Evolutionary conservation across 208 protist genomes (phyloP).

Genomic region (Trypanosoma grayi): DNA sequence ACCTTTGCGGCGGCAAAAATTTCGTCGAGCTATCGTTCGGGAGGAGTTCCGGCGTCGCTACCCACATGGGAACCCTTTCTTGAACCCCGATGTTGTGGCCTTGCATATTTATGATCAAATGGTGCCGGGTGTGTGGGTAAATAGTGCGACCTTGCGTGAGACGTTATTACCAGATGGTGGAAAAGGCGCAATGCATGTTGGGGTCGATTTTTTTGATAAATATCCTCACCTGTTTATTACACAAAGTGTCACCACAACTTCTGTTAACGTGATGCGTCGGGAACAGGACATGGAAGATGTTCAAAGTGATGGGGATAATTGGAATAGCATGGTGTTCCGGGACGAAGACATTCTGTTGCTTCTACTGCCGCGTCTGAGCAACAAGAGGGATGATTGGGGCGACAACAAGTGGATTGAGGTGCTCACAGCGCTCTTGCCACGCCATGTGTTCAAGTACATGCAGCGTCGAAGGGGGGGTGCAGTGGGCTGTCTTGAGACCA

Average conservation of each 20-base stretch:
- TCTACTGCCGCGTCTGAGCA: conserved; percentile 9
- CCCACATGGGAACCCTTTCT: conserved; percentile 30
- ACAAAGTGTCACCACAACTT: conserved; percentile 23
- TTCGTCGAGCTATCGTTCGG: conserved; percentile 24
- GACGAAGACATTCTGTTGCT: conserved; percentile 26
- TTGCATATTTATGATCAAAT: conserved; percentile 33
- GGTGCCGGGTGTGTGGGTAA: conserved; percentile 19
- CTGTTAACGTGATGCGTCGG: conserved; percentile 31
- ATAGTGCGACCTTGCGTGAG: conserved; percentile 22
- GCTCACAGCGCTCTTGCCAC: conserved; percentile 10
- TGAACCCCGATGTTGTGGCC: conserved; percentile 35
- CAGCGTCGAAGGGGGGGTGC: background rate
- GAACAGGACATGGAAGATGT: conserved; percentile 28
- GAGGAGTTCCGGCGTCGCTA: conserved; percentile 33
- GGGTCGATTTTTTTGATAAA: conserved; percentile 34
- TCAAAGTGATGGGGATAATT: conserved; percentile 14
- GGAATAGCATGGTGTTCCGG: conserved; percentile 2
- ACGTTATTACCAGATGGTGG: conserved; percentile 25
- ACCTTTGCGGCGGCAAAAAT: conserved; percentile 20
- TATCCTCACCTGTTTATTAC: conserved; percentile 35
- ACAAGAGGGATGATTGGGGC: conserved; percentile 21
- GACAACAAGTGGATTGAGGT: conserved; percentile 7
- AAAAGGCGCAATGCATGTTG: conserved; percentile 30
- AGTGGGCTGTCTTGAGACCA: background rate
- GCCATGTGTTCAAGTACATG: conserved; percentile 25